Percentiles rank a stretch among this genome's conserved stretches.
Evolutionary conservation across 495 filamentous ascomycete species (phyloP).

Genomic region (Penicillium steckii): DNA sequence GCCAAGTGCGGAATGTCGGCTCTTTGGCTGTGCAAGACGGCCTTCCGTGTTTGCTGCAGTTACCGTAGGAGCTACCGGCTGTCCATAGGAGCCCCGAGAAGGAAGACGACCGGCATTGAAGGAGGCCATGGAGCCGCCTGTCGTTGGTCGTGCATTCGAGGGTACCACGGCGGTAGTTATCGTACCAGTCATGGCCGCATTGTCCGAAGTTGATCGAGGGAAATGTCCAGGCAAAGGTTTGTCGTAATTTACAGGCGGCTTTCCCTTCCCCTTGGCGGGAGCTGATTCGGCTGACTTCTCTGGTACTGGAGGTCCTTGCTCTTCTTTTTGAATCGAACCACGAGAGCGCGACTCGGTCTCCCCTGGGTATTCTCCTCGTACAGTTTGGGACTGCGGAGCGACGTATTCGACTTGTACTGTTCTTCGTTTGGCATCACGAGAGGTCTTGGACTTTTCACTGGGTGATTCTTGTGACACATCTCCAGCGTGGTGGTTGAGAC

Average conservation of each 20-base stretch:
- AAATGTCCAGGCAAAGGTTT: conserved; percentile 41
- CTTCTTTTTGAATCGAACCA: conserved; percentile 17
- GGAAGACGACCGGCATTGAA: conserved; percentile 63
- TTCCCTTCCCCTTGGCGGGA: conserved; percentile 2
- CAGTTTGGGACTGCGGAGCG: conserved; percentile 79
- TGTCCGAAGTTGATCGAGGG: conserved; percentile 58
- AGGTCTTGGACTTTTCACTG: conserved; percentile 59
- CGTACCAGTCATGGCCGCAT: conserved; percentile 42
- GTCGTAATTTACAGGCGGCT: conserved; percentile 23
- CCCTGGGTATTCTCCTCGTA: conserved; percentile 54
- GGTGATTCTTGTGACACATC: conserved; percentile 69
- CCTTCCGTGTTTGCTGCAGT: conserved; percentile 90
- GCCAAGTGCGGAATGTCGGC: conserved; percentile 70
- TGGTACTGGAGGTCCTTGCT: conserved; percentile 1
- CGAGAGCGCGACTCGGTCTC: conserved; percentile 17
- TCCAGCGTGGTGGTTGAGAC: conserved; percentile 72
- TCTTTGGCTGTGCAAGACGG: conserved; percentile 80
- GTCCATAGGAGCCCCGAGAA: conserved; percentile 83
- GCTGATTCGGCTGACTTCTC: conserved; percentile 10
- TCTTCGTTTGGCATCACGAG: conserved; percentile 81
- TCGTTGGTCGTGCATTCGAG: conserved; percentile 66
- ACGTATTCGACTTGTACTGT: conserved; percentile 99
- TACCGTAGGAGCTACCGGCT: conserved; percentile 83
- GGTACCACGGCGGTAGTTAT: conserved; percentile 48
- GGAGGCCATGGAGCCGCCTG: conserved; percentile 78